phyloP scores from a whole-genome alignment of 2,329 filamentous ascomycete species.

The Colletotrichum sp. region DNA sequence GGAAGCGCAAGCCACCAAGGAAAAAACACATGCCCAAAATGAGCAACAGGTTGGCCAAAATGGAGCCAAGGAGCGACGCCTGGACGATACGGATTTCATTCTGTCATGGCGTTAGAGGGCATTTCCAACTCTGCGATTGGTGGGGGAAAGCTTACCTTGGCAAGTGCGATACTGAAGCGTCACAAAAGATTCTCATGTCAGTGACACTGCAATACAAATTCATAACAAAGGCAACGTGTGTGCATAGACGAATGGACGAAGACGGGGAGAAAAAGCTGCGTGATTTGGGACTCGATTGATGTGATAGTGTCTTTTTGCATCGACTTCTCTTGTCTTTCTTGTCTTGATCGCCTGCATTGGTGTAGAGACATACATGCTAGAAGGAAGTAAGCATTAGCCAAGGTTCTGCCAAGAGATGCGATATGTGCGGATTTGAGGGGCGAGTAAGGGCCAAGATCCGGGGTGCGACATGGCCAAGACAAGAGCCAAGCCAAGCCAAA shows the following conservation, averaged over 20 bases:
- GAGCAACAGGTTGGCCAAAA: slow-evolving; percentile 84
- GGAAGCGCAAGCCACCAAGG: slow-evolving; percentile 81
- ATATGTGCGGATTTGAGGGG: not conserved
- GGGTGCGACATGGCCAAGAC: slow-evolving; percentile 13
- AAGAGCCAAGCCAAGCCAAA: slow-evolving; percentile 1
- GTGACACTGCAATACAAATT: slow-evolving; percentile 32
- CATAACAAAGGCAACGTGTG: slow-evolving; percentile 14
- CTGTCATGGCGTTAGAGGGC: slow-evolving; percentile 34
- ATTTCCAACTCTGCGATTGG: not conserved
- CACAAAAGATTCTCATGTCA: slow-evolving; percentile 20
- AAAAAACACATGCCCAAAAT: slow-evolving; percentile 94
- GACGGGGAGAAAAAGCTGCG: slow-evolving; percentile 5
- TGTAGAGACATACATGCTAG: slow-evolving; percentile 57
- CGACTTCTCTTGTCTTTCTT: slow-evolving; percentile 16
- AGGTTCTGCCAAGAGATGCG: slow-evolving; percentile 10
- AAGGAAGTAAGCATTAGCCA: slow-evolving; percentile 14
- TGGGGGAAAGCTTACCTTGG: slow-evolving; percentile 57
- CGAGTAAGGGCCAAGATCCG: not conserved
- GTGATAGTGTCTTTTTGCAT: slow-evolving; percentile 52
- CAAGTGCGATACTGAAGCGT: slow-evolving; percentile 70
- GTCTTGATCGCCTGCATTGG: slow-evolving; percentile 35
- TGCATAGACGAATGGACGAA: slow-evolving; percentile 21
- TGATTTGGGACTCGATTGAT: slow-evolving; percentile 50
- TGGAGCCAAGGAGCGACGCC: slow-evolving; percentile 86
- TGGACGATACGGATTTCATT: slow-evolving; percentile 91